Percentiles rank a stretch among this genome's conserved stretches.
Conservation (phyloP, 805 yeast species). For the Wickerhamiella lipophila region DNA sequence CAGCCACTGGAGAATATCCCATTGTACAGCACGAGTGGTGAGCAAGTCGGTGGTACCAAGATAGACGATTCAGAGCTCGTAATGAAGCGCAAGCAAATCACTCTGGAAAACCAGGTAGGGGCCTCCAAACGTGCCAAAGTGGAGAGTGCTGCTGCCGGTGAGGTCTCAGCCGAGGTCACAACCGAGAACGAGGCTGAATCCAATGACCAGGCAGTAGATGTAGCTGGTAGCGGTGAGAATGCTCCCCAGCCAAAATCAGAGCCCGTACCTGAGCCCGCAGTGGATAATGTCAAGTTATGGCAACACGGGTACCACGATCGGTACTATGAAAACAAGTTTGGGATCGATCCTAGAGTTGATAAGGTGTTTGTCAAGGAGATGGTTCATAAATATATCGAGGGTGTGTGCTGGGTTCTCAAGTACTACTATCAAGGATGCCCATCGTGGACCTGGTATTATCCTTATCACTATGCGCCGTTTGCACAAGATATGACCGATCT, state of each 20-base stretch:
- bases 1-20: constrained; percentile 62
- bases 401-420: constrained; percentile 89
- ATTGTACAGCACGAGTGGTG: constrained; percentile 62
- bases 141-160: constrained; percentile 4
- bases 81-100: constrained; percentile 19
- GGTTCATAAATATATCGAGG: constrained; percentile 70
- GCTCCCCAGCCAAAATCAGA: constrained; percentile 10
- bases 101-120: constrained; percentile 18
- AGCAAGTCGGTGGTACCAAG: constrained; percentile 47
- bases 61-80: constrained; percentile 62
- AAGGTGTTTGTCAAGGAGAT: constrained; percentile 44
- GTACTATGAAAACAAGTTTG: constrained; percentile 68
- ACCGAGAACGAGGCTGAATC: constrained; percentile 20
- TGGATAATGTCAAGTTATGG: constrained; percentile 48
- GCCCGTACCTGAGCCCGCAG: constrained; percentile 33
- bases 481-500: constrained; percentile 69
- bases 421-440: constrained; percentile 97
- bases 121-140: constrained; percentile 8
- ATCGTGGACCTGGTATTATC: constrained; percentile 97
- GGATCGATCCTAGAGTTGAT: constrained; percentile 38
- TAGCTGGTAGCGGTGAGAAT: constrained; percentile 21
- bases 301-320: constrained; percentile 80
- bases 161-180: not conserved
- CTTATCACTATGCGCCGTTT: constrained; percentile 96
- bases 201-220: constrained; percentile 11